Percentiles rank a stretch among this genome's conserved stretches.
phyloP scores from a whole-genome alignment of 2,329 filamentous ascomycete genomes.

The Trichoderma sp. region DNA sequence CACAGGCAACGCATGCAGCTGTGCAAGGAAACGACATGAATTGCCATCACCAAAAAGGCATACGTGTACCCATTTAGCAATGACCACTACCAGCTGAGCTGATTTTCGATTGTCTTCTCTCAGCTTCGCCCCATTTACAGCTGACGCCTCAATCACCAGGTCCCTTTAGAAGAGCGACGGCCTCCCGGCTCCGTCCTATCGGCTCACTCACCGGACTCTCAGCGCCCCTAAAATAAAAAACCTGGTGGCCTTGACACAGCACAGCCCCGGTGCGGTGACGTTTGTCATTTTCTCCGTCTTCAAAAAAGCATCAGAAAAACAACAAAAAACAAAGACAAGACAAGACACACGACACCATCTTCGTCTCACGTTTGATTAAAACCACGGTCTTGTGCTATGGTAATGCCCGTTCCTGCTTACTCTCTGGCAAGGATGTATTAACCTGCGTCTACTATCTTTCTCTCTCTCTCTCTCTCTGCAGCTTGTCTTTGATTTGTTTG shows the following conservation, averaged over 20 bases:
- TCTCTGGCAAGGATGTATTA: neutral
- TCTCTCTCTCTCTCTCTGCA: neutral
- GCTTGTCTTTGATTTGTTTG: neutral
- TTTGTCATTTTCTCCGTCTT: neutral
- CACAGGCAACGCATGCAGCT: neutral
- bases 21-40: neutral
- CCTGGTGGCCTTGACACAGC: constrained; percentile 13
- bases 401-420: constrained; percentile 5
- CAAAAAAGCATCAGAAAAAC: neutral
- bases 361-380: neutral
- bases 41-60: neutral
- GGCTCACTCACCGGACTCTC: constrained; percentile 9
- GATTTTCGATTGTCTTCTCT: neutral
- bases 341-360: neutral
- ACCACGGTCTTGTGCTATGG: neutral
- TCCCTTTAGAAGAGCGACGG: neutral
- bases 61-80: neutral
- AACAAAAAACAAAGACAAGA: neutral
- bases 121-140: constrained; percentile 11
- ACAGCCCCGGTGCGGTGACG: constrained; percentile 23
- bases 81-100: neutral
- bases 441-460: neutral
- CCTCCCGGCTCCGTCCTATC: neutral
- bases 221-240: constrained; percentile 18
- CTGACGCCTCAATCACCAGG: constrained; percentile 17